These are phyloP conservation scores for Phycomyces blakesleeanus DNA, from an alignment of 192 early-diverging fungal species.

Conservation along the genomic window DNA sequence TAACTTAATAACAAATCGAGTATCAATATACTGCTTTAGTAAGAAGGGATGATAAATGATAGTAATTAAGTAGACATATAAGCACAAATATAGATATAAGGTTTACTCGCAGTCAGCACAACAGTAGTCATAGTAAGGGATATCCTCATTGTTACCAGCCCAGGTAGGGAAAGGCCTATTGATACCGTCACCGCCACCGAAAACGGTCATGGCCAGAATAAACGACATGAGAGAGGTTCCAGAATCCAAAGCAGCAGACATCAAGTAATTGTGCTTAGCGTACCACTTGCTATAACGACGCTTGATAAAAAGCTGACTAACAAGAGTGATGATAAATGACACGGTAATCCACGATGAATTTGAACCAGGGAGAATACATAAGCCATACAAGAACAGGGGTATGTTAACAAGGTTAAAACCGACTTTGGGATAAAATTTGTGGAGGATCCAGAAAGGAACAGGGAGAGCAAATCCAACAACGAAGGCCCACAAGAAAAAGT, in stretches of 20 bases:
- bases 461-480: conserved; percentile 49
- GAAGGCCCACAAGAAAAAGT: conserved; percentile 43
- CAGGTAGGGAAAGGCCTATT: conserved; percentile 29
- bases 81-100: too few species aligned
- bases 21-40: too few species aligned
- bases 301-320: conserved; percentile 40
- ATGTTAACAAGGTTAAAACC: conserved; percentile 48
- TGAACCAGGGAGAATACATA: conserved; percentile 26
- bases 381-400: conserved; percentile 35
- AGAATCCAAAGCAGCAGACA: conserved; percentile 61
- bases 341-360: conserved; percentile 34
- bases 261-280: conserved; percentile 66
- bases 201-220: conserved; percentile 30
- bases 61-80: too few species aligned
- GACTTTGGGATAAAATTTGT: conserved; percentile 38
- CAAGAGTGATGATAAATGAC: conserved; percentile 47
- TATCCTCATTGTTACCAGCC: conserved; percentile 32
- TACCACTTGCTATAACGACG: conserved; percentile 53
- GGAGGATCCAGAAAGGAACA: conserved; percentile 44
- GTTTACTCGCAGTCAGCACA: not conserved
- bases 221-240: conserved; percentile 47
- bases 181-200: conserved; percentile 21
- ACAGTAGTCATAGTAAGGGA: not conserved
- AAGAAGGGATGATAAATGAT: too few species aligned
- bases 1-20: too few species aligned